Percentiles rank a stretch among this genome's conserved stretches.
Evolutionary conservation across 2,329 filamentous ascomycete genomes (phyloP).

Genomic region (Aureobasidium sp.): DNA sequence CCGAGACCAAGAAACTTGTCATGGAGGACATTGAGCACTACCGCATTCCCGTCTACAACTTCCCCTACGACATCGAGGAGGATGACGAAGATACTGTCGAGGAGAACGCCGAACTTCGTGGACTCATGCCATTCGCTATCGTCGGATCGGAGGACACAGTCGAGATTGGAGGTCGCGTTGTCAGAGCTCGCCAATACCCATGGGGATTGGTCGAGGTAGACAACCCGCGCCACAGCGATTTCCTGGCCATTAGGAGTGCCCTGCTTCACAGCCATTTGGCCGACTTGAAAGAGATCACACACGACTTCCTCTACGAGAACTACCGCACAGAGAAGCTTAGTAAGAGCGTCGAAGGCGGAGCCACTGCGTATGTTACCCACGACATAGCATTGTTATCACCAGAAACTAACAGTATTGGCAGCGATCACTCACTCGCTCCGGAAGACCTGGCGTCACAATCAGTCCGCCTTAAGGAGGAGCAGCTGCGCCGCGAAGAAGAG

Average conservation of each 20-base stretch:
- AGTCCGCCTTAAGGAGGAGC: constrained; percentile 98
- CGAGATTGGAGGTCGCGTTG: constrained; percentile 86
- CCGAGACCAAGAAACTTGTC: constrained; percentile 98
- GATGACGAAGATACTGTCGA: constrained; percentile 99
- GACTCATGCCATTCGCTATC: constrained; percentile 98
- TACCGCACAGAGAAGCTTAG: constrained; percentile 99
- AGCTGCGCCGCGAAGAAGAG: constrained; percentile 97
- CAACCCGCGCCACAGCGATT: constrained; percentile 97
- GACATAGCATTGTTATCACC: neutral
- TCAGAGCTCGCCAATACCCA: constrained; percentile 93
- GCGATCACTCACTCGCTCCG: constrained; percentile 89
- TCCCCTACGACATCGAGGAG: constrained; percentile 99
- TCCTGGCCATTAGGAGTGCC: constrained; percentile 92
- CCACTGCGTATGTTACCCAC: constrained; percentile 65
- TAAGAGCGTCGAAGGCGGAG: constrained; percentile 94
- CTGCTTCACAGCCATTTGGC: constrained; percentile 96
- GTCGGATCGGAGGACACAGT: constrained; percentile 94
- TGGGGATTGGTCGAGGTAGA: constrained; percentile 99
- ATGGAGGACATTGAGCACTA: constrained; percentile 99
- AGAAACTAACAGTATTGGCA: constrained; percentile 28
- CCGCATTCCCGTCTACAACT: constrained; percentile 99
- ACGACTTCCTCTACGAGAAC: constrained; percentile 99
- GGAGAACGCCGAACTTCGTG: constrained; percentile 95
- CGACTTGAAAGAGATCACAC: constrained; percentile 98
- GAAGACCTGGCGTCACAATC: constrained; percentile 96